Percentiles rank a stretch among this genome's conserved stretches.
phyloP scores from a whole-genome alignment of 352 stramenopile genomes.

The Peronospora belbahrii region DNA sequence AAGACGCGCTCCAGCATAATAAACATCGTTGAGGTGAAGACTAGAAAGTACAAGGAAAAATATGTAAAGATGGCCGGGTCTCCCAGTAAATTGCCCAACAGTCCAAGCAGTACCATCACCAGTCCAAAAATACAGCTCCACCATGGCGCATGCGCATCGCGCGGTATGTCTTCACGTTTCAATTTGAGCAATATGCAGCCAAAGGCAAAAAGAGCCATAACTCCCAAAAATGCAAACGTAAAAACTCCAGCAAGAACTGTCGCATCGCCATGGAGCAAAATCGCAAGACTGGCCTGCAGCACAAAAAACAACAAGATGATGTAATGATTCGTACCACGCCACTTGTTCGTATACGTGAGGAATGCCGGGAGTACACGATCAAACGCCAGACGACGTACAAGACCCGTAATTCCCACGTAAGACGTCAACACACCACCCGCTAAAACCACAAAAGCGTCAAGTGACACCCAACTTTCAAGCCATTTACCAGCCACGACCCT shows the following conservation, averaged over 20 bases:
- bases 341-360: constrained; percentile 53
- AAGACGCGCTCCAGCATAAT: constrained; percentile 77
- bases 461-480: constrained; percentile 62
- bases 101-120: constrained; percentile 55
- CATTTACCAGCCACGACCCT: constrained; percentile 37
- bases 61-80: constrained; percentile 76
- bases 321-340: constrained; percentile 76
- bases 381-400: constrained; percentile 70
- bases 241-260: constrained; percentile 86
- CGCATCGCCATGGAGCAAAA: constrained; percentile 74
- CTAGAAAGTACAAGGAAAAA: constrained; percentile 72
- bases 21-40: constrained; percentile 64
- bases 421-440: constrained; percentile 81
- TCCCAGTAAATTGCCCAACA: constrained; percentile 59
- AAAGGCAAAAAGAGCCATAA: constrained; percentile 89
- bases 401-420: constrained; percentile 85
- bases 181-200: constrained; percentile 90
- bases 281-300: constrained; percentile 60
- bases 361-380: constrained; percentile 65
- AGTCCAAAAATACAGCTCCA: constrained; percentile 72
- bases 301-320: constrained; percentile 81
- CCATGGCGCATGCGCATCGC: constrained; percentile 82
- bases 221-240: constrained; percentile 85
- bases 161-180: constrained; percentile 86
- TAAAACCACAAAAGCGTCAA: constrained; percentile 88